Conservation (phyloP, 192 early-diverging fungal species). For the Fimicolochytrium jonesii region DNA sequence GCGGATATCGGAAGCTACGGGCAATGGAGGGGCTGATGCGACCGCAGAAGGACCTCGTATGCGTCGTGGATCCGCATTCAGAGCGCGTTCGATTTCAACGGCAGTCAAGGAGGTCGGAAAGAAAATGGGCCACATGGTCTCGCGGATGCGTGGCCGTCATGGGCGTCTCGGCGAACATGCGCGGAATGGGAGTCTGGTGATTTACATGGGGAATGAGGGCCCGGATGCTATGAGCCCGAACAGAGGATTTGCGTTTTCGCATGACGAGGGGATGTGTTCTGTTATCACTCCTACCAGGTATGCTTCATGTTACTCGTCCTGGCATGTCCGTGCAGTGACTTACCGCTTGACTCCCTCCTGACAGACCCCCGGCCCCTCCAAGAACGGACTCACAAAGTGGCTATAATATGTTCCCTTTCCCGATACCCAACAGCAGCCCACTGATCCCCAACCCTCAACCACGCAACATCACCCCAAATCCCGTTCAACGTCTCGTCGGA, state of each 20-base stretch:
- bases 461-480: neutral
- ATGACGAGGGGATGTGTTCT: conserved; percentile 48
- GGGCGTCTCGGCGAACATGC: conserved; percentile 1
- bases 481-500: conserved; percentile 4
- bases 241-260: conserved; percentile 50
- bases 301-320: neutral
- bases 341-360: neutral
- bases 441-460: neutral
- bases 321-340: neutral
- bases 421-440: neutral
- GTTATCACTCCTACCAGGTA: conserved; percentile 44
- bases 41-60: neutral
- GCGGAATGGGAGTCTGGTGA: conserved; percentile 32
- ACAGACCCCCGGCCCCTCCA: conserved; percentile 19
- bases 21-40: neutral
- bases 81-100: neutral
- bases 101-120: conserved; percentile 12
- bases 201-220: conserved; percentile 44
- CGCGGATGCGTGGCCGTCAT: neutral
- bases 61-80: conserved; percentile 1
- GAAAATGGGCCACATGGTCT: neutral
- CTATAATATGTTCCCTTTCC: neutral
- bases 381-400: conserved; percentile 1
- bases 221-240: conserved; percentile 29
- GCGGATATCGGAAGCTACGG: too few species aligned